Percentiles rank a stretch among this genome's conserved stretches.
Conservation (phyloP, 2,329 filamentous ascomycete species). For the Colletotrichum truncatum region DNA sequence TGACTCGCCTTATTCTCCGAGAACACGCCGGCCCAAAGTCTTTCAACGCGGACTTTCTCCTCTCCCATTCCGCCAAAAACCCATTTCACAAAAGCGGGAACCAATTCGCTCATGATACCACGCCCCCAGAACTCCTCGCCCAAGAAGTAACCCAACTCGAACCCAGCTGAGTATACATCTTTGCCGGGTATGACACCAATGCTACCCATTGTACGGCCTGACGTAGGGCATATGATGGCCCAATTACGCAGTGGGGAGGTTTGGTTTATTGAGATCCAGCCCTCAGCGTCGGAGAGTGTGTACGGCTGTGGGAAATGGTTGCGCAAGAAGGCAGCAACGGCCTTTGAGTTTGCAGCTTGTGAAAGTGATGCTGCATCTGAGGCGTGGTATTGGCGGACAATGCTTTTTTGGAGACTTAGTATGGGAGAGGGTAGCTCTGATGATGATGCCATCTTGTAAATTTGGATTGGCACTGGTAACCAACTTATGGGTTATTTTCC, state of each 20-base stretch:
- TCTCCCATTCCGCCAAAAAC: constrained; percentile 46
- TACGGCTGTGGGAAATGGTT: constrained; percentile 58
- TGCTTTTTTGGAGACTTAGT: constrained; percentile 25
- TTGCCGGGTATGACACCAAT: constrained; percentile 48
- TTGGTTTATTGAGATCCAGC: constrained; percentile 42
- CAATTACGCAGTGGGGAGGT: constrained; percentile 2
- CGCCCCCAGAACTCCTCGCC: constrained; percentile 52
- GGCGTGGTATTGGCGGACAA: constrained; percentile 50
- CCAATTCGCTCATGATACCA: constrained; percentile 52
- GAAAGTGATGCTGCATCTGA: constrained; percentile 49
- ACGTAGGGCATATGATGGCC: constrained; percentile 9
- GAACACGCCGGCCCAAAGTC: constrained; percentile 51
- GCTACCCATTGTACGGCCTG: constrained; percentile 42
- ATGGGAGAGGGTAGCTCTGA: constrained; percentile 2
- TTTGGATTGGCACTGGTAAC: too few species aligned
- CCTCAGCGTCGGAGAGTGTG: constrained; percentile 46
- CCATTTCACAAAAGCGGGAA: constrained; percentile 52
- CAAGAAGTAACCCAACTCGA: constrained; percentile 61
- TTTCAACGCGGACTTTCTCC: constrained; percentile 41
- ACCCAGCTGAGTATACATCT: constrained; percentile 52
- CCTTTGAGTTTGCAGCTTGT: constrained; percentile 46
- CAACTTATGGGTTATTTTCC: too few species aligned
- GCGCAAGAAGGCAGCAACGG: constrained; percentile 50
- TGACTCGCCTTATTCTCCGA: constrained; percentile 50
- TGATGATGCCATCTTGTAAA: constrained; percentile 1